These are phyloP conservation scores for Fonsecaea multimorphosa DNA, from an alignment of 2,329 filamentous ascomycete genomes.

Conservation along the genomic window DNA sequence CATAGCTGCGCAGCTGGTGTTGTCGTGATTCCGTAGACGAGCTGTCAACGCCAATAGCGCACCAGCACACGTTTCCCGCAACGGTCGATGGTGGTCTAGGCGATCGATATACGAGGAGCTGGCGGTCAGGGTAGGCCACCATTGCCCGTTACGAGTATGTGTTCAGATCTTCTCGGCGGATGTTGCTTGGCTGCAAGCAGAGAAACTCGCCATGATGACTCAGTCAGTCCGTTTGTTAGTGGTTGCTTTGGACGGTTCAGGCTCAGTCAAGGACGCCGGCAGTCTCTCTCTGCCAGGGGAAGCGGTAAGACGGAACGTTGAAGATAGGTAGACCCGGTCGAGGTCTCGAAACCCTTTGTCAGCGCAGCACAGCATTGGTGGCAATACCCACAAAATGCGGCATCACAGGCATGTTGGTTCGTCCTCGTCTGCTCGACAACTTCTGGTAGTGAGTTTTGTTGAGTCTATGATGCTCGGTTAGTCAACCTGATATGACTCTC, in stretches of 20 bases:
- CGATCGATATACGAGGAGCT: constrained; percentile 4
- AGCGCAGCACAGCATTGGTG: too few species aligned
- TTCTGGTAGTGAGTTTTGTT: too few species aligned
- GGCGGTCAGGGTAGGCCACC: background rate
- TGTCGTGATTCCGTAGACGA: background rate
- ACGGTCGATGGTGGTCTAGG: constrained; percentile 3
- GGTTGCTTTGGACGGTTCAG: background rate
- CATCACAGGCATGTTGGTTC: background rate
- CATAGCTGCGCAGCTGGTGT: background rate
- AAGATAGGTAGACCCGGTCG: too few species aligned
- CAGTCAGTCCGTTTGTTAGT: background rate
- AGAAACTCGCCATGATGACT: background rate
- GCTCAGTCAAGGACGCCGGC: background rate
- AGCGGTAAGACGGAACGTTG: background rate
- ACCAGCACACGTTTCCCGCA: background rate
- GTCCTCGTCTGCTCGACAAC: background rate
- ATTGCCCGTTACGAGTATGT: background rate
- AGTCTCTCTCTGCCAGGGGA: background rate
- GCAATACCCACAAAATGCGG: background rate
- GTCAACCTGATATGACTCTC: too few species aligned
- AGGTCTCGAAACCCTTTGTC: too few species aligned
- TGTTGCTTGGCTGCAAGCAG: background rate
- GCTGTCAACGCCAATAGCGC: background rate
- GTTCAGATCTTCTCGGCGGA: background rate
- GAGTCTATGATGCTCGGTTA: too few species aligned